phyloP scores from a whole-genome alignment of 345 rosid species.

The Boechera stricta region DNA sequence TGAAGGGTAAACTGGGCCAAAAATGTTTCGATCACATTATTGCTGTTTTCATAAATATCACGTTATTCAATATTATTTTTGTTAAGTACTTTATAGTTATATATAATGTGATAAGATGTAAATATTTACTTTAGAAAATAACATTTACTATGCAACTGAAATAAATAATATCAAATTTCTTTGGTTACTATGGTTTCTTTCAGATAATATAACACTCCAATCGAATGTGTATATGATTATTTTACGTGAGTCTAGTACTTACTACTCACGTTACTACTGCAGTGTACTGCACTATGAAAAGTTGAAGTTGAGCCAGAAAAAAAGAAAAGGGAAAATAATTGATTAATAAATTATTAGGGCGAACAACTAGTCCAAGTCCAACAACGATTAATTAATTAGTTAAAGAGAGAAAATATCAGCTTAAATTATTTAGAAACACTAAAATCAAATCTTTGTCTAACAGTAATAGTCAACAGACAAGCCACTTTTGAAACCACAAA shows the following conservation, averaged over 20 bases:
- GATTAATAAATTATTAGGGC: background rate
- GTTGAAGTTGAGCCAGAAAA: background rate
- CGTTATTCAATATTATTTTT: background rate
- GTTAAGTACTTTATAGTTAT: background rate
- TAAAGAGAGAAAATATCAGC: background rate
- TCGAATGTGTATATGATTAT: background rate
- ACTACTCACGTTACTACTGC: background rate
- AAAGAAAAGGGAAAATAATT: background rate
- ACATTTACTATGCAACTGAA: background rate
- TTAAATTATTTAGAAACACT: constrained; percentile 29
- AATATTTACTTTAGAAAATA: too few species aligned
- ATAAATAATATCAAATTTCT: background rate
- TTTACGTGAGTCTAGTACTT: background rate
- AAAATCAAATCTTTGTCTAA: constrained; percentile 48
- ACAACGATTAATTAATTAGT: constrained; percentile 8
- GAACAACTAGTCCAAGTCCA: constrained; percentile 27
- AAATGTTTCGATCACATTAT: too few species aligned
- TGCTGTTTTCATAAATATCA: background rate
- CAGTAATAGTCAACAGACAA: constrained; percentile 55
- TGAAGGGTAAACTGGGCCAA: too few species aligned
- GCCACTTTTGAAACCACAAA: constrained; percentile 50
- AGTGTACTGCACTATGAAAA: background rate
- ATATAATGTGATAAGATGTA: background rate
- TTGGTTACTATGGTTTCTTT: background rate
- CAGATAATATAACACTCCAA: background rate